Evolutionary conservation across 495 filamentous ascomycete species (phyloP).

Genomic region (Geoglossum glabrum): DNA sequence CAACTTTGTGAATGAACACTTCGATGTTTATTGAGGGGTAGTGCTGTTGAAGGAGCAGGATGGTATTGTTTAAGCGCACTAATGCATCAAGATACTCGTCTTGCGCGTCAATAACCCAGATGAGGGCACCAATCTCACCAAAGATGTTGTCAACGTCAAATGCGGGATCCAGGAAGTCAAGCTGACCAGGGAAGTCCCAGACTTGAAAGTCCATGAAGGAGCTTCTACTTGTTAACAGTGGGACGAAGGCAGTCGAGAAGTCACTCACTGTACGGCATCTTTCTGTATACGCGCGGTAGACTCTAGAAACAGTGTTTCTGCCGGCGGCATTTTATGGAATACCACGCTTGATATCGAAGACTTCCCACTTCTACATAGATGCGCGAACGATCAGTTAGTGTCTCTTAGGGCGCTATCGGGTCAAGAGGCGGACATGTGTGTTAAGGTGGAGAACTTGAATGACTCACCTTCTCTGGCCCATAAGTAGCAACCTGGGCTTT

Average conservation of each 20-base stretch:
- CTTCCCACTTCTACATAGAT: constrained; percentile 59
- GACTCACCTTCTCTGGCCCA: constrained; percentile 78
- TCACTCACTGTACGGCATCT: constrained; percentile 66
- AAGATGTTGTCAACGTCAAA: constrained; percentile 89
- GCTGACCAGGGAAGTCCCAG: constrained; percentile 89
- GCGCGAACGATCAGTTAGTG: neutral
- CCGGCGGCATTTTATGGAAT: constrained; percentile 89
- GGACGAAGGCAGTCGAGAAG: neutral
- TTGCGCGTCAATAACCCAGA: constrained; percentile 97
- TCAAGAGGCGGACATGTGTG: neutral
- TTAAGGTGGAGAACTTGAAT: neutral
- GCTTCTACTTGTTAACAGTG: constrained; percentile 24
- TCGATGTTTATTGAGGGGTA: constrained; percentile 89
- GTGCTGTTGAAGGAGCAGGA: constrained; percentile 63
- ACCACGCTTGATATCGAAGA: constrained; percentile 96
- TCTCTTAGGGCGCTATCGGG: neutral
- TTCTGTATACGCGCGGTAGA: constrained; percentile 84
- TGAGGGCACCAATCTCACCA: constrained; percentile 74
- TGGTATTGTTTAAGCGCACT: constrained; percentile 63
- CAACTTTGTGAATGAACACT: constrained; percentile 96
- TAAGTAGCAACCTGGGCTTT: constrained; percentile 80
- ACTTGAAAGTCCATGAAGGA: constrained; percentile 99
- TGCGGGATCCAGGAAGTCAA: constrained; percentile 66
- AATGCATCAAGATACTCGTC: constrained; percentile 90
- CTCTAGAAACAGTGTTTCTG: constrained; percentile 85